Conservation (phyloP, 2,329 filamentous ascomycete species). For the Alternaria hordeiaustralica region DNA sequence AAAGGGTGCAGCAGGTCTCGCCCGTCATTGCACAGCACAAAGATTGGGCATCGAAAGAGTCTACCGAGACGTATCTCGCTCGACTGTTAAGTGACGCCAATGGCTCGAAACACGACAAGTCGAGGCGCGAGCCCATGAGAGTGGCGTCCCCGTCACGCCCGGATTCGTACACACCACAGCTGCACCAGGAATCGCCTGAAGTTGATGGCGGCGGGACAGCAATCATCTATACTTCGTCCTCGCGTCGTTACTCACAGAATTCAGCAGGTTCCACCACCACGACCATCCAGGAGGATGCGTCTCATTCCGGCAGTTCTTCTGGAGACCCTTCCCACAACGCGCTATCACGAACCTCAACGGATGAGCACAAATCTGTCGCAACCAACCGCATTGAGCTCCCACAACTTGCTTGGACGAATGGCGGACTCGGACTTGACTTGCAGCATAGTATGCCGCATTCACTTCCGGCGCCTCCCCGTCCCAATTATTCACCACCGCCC, state of each 20-base stretch:
- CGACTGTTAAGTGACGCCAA: conserved; percentile 51
- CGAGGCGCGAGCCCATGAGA: conserved; percentile 16
- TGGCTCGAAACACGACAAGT: conserved; percentile 32
- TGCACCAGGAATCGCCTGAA: conserved; percentile 35
- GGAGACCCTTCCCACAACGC: conserved; percentile 36
- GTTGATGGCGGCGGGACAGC: conserved; percentile 41
- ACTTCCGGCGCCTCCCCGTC: conserved; percentile 48
- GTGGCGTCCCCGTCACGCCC: conserved; percentile 17
- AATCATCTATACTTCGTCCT: conserved; percentile 46
- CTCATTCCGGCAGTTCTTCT: conserved; percentile 43
- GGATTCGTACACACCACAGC: conserved; percentile 23
- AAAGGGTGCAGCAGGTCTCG: conserved; percentile 55
- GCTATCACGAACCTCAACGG: conserved; percentile 47
- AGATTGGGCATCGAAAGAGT: conserved; percentile 62
- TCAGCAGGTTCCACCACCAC: conserved; percentile 42
- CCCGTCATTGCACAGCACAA: conserved; percentile 61
- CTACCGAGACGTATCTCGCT: conserved; percentile 62
- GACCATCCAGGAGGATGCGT: conserved; percentile 41
- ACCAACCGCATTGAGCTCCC: conserved; percentile 41
- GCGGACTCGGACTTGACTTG: conserved; percentile 55
- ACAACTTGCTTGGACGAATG: conserved; percentile 47
- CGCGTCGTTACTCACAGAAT: conserved; percentile 43
- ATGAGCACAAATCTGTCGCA: conserved; percentile 28
- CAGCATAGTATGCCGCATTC: conserved; percentile 40
- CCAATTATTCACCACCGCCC: conserved; percentile 56